Percentiles rank a stretch among this genome's conserved stretches.
These are phyloP conservation scores for Blastomyces parvus DNA, from an alignment of 2,329 filamentous ascomycete genomes.

Conservation along the genomic window DNA sequence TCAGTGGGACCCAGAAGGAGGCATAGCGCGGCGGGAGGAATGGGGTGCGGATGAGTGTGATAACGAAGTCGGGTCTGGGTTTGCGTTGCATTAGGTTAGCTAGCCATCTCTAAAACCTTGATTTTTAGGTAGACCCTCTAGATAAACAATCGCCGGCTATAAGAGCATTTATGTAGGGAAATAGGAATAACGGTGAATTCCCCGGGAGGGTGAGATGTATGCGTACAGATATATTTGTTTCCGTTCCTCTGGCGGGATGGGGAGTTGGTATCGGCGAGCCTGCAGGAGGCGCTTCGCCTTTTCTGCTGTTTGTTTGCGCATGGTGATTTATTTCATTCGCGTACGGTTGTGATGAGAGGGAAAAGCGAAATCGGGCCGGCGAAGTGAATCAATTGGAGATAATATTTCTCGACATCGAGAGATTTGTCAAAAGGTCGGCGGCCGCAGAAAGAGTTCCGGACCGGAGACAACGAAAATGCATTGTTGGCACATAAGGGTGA, in stretches of 20 bases:
- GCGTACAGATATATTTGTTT: conserved; percentile 43
- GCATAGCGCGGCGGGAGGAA: conserved; percentile 70
- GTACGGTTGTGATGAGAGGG: background rate
- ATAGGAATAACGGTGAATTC: background rate
- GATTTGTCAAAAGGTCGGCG: background rate
- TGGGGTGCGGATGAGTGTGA: conserved; percentile 67
- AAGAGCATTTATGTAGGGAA: background rate
- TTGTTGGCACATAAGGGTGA: background rate
- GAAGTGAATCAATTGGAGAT: background rate
- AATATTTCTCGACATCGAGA: background rate
- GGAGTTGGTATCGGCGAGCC: background rate
- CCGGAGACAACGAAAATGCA: background rate
- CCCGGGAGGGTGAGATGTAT: background rate
- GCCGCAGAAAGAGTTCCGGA: background rate
- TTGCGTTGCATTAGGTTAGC: background rate
- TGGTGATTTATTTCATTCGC: conserved; percentile 2
- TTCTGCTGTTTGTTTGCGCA: conserved; percentile 6
- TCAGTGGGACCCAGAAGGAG: conserved; percentile 80
- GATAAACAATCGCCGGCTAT: background rate
- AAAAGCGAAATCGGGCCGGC: background rate
- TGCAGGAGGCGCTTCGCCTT: background rate
- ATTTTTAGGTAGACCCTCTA: background rate
- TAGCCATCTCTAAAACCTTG: conserved; percentile 1
- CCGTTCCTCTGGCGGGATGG: conserved; percentile 18
- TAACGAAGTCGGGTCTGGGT: conserved; percentile 65